Evolutionary conservation across 108 stramenopile genomes (phyloP), one percentile per base, ranked within the genome.

Genomic region (Fragilaria radians): DNA sequence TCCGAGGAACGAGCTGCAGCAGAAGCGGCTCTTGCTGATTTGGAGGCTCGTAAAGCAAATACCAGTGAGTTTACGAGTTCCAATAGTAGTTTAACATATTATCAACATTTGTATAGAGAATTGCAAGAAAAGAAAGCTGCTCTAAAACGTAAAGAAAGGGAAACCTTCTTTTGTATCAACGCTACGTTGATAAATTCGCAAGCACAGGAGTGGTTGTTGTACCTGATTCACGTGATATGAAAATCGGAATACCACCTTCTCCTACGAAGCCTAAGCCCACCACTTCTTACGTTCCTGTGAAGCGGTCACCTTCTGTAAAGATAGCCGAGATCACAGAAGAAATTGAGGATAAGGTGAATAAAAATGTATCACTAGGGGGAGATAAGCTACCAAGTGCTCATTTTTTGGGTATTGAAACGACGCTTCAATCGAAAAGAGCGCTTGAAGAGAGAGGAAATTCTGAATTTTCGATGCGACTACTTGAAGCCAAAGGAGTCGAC

Each of bases 121-220:
- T 42, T 78, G 17, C 66, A 75, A 48, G 53, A 76, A 52, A 71
- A 63, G 48, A 45, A 68, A 5, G 61, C 59, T 26, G 77, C 74
- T 48, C 72, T 70, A 61, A 77, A 71, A 18, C 67, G 73, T 24
- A 74, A 74, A 56, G 77, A 82, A 42, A 18, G 52, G 28, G 82
- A 83, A 68, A 83, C 82, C 36, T 78, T 33, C 45, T 75, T 29
- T 55, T 76, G 49, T 78, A 78, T 61, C 73, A 78, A 46, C 70
- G 77, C 18, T 82, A 82, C 52, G 72, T 70, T 22, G 48, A 66
- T 46, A 76, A 81, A 46, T 79, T 68, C 49, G 70, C 64, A 5
- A 65, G 66, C 70, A 60, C 48, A 1, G 27, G 30, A 26, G 34
- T 59, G 25, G 36, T 30, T 9, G 42, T 26, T 1, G 52, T 52